Base-by-base conservation (phyloP, 2,329 filamentous ascomycete genomes). In the Aspergillus bombycis region DNA sequence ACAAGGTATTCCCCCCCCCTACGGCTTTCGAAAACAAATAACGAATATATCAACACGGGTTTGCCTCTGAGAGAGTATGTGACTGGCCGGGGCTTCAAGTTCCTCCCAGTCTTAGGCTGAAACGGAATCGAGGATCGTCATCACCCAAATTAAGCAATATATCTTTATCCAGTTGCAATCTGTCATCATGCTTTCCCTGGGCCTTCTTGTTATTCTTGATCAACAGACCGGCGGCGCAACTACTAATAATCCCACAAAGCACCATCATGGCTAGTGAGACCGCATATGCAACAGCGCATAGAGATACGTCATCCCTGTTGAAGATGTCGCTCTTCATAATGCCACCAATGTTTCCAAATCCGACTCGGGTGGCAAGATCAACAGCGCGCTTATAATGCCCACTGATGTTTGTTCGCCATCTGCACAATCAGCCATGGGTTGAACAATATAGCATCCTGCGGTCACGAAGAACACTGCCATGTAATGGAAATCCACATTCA, bases 331-430 rank as follows among this genome's bases (percentile, higher is more conserved):
- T 74, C 48, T 76, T 76, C n/a, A 80, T 68, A 30, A 77, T 73
- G 54, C 79, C 79, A 55, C 77, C 79, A 62, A 77, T 80, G 66
- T 81, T 82, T 11, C 79, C 79, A 23, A 81, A 76, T 2, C 79
- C 78, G 7, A 78, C 70, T 68, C 79, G 76, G 64, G 80, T 74
- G 0, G 74, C 80, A 65, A 77, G 78, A 4, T 77, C 77, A 9
- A 81, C 71, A 4, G 78, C 78, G 16, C 79, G 76, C 58, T 77
- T 75, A 45, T 76, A 75, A 63, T 74, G 73, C 11, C 78, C 78
- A 12, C 75, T 71, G 2, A 81, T 64, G 57, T 82, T 82, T 82
- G 41, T 77, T 78, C 21, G 75, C 78, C 14, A 77, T 66, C 69
- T 71, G 76, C 16, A 76, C 75, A 1, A 78, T 74, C 57, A 28